Percentiles rank a stretch among this genome's conserved stretches.
Evolutionary conservation across 805 yeast genomes (phyloP).

Genomic region (Brettanomyces custersianus): DNA sequence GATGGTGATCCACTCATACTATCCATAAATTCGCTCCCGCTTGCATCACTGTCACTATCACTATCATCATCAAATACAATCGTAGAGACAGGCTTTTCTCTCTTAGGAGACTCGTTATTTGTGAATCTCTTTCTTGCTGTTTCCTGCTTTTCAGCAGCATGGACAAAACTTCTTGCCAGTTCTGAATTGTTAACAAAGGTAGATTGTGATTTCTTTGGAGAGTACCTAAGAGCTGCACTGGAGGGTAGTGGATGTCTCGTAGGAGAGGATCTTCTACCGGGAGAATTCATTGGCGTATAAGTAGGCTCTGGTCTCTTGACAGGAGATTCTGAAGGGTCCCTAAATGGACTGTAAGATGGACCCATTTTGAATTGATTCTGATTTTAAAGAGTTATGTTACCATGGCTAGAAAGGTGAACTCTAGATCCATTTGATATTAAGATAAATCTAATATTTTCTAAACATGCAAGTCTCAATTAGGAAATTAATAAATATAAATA

Average conservation of each 20-base stretch:
- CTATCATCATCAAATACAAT: slow-evolving; percentile 35
- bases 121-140: slow-evolving; percentile 65
- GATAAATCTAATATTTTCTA: no score
- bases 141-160: slow-evolving; percentile 26
- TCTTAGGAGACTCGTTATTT: slow-evolving; percentile 61
- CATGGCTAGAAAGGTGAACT: no score
- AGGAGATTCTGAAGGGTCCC: slow-evolving; percentile 20
- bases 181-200: slow-evolving; percentile 22
- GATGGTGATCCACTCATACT: slow-evolving; percentile 14
- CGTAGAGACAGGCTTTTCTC: slow-evolving; percentile 42
- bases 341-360: slow-evolving; percentile 19
- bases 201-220: slow-evolving; percentile 27
- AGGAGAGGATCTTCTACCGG: slow-evolving; percentile 20
- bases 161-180: slow-evolving; percentile 29
- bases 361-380: no score
- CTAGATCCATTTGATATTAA: no score
- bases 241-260: no score
- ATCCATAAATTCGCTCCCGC: slow-evolving; percentile 25
- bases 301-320: slow-evolving; percentile 22
- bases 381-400: no score
- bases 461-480: no score
- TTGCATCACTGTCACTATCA: slow-evolving; percentile 23
- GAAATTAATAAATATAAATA: no score
- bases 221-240: slow-evolving; percentile 30
- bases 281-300: slow-evolving; percentile 24